Evolutionary conservation across 1,284 basidiomycete species (phyloP), one percentile per base, ranked within the genome.

Genomic region (Heterobasidion annosum): DNA sequence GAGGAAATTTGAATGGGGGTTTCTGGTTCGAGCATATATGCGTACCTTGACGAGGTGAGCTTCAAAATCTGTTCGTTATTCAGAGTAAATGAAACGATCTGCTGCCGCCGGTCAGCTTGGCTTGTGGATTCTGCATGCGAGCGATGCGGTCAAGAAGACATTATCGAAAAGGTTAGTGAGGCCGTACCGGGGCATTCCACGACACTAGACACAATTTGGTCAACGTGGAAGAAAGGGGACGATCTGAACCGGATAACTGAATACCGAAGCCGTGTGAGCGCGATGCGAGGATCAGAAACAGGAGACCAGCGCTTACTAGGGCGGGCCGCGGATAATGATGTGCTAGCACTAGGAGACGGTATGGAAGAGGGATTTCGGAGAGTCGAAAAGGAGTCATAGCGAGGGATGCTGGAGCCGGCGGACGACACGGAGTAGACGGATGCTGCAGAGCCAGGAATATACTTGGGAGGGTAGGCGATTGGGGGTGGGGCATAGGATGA

Each of bases 171-270:
- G 34, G 15, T 2, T 19, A 12, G 13, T 48, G 1, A 15, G 8
- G n/a, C 51, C 51, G 61, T 70, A 89, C 89, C 89, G 68, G 85
- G 85, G 66, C 90, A 89, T 67, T 90, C 85, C 9, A 76, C 72
- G 18, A 91, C 71, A 19, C 58, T 54, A 10, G 84, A 85, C 8
- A 91, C 78, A 1, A 74, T 64, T 59, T 87, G 82, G 52, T 89
- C 83, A 8, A 89, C 67, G 19, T 70, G 71, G 62, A 85, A 88
- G 66, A 93, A 93, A 0, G 91, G 91, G 0, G 88, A 91, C 15
- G 81, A 74, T 61, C 84, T 88, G 70, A 93, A 93, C 54, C 78
- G 80, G 53, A 93, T 83, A 34, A 65, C 87, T 88, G 61, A 50
- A 13, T 40, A 40, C 32, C 25, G 15, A 50, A 19, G 15, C 13